Base-by-base conservation (phyloP, 345 rosid species). In the Ceriops decandra region DNA sequence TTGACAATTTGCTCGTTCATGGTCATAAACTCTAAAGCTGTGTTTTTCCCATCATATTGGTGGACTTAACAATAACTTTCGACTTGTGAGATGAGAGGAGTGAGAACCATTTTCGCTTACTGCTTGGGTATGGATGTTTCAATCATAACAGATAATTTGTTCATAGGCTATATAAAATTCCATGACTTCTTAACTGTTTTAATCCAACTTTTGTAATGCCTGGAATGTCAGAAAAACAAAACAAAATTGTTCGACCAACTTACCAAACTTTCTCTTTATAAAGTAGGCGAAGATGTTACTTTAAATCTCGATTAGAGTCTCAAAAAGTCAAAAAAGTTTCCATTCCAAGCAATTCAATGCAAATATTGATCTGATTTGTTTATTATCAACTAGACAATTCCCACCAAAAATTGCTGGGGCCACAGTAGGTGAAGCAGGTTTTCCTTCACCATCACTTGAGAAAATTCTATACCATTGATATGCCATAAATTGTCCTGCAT, bases 321-420 rank as follows among this genome's bases (percentile, higher is more conserved):
- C 63, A 38, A 64, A 64, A 71, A 64, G 69, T 64, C 69, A 64
- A 71, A 63, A 71, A 71, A 71, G 57, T 9, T 47, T 64, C 47
- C 33, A 59, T 64, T 71, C 6, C 74, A 53, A 53, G 67, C 62
- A 35, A 70, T 56, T 10, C 54, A 5, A 53, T 26, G 3, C 32
- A n/a, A 51, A 32, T 24, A 31, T 19, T 68, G 31, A 68, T 60
- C 49, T 33, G 52, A 21, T 56, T 62, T 6, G 15, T 49, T 16
- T 30, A 16, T 57, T 38, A 20, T 62, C 63, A 57, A 10, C 26
- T 68, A 19, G 32, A 27, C n/a, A 33, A 52, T 19, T 19, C 27
- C 32, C 22, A 51, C 26, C 15, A 11, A 56, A 17, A 24, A 1
- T 24, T 56, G 28, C 30, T 21, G 31, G 59, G 24, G 59, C 59